Conservation (phyloP, 2,329 filamentous ascomycete genomes). For the Gyromitra esculenta region DNA sequence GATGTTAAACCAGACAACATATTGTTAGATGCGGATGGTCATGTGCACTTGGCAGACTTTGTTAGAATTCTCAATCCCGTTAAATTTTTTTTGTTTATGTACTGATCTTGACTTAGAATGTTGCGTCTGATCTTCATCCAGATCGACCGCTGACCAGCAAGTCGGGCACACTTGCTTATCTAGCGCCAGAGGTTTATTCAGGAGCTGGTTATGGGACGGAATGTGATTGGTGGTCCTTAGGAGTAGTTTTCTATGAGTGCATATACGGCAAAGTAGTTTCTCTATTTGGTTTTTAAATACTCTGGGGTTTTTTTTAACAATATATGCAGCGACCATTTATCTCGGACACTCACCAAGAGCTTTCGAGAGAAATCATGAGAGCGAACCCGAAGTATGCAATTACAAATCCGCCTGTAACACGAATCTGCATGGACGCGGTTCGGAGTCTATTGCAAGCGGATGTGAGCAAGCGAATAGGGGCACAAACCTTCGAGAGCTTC, state of each 20-base stretch:
- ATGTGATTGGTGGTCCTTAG: conserved; percentile 98
- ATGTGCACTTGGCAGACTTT: conserved; percentile 98
- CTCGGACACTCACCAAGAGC: conserved; percentile 81
- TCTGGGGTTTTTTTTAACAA: conserved; percentile 22
- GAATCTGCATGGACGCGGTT: conserved; percentile 89
- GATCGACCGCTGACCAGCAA: conserved; percentile 89
- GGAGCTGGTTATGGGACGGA: conserved; percentile 88
- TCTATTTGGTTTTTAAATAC: neutral
- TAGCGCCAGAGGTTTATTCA: conserved; percentile 93
- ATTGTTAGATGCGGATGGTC: conserved; percentile 84
- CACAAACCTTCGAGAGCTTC: conserved; percentile 82
- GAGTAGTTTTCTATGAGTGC: conserved; percentile 98
- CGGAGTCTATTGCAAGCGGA: conserved; percentile 83
- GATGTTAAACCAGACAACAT: conserved; percentile 95
- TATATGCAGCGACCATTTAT: conserved; percentile 82
- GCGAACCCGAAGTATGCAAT: conserved; percentile 88
- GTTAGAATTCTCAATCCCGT: conserved; percentile 67
- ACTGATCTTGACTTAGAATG: conserved; percentile 71
- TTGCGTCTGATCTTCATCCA: conserved; percentile 89
- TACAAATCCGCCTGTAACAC: conserved; percentile 87
- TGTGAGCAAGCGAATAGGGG: conserved; percentile 82
- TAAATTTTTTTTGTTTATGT: conserved; percentile 8
- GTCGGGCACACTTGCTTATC: conserved; percentile 93
- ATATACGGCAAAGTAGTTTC: conserved; percentile 90
- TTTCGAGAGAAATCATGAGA: conserved; percentile 82